A percentile compares a stretch with the other conserved stretches of the same genome.
Conservation (phyloP, 1,284 basidiomycete species). For the Naganishia albida region DNA sequence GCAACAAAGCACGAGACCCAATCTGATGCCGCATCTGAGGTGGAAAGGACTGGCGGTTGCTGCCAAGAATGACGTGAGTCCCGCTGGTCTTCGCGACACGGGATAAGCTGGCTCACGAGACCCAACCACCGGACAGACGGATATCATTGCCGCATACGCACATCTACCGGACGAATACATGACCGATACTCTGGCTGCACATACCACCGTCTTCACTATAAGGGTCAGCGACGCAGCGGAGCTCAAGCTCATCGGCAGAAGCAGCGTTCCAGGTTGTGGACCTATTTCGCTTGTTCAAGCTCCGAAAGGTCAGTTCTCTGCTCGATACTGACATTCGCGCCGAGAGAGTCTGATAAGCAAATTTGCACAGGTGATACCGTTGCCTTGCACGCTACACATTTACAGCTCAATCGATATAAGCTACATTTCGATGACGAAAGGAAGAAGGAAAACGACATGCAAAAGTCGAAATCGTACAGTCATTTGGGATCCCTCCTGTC, state of each 20-base stretch:
- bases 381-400: neutral
- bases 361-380: neutral
- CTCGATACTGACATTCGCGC: neutral
- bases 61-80: conserved; percentile 8
- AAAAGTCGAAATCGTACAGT: conserved; percentile 11
- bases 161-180: conserved; percentile 18
- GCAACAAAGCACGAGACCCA: conserved; percentile 10
- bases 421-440: conserved; percentile 6
- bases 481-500: conserved; percentile 14
- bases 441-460: conserved; percentile 8
- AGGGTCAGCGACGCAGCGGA: conserved; percentile 2
- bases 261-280: conserved; percentile 11
- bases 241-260: conserved; percentile 17
- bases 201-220: conserved; percentile 8
- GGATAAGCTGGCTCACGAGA: neutral
- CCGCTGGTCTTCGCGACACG: neutral
- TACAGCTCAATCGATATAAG: conserved; percentile 2
- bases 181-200: conserved; percentile 5
- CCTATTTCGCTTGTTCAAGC: neutral
- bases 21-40: conserved; percentile 15
- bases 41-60: conserved; percentile 22
- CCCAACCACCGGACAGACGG: neutral
- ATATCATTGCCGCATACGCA: conserved; percentile 20
- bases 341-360: too few relatives aligned
- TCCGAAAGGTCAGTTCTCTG: neutral